These are phyloP conservation scores for Colletotrichum chrysophilum DNA, from an alignment of 2,329 filamentous ascomycete genomes.

Conservation along the genomic window DNA sequence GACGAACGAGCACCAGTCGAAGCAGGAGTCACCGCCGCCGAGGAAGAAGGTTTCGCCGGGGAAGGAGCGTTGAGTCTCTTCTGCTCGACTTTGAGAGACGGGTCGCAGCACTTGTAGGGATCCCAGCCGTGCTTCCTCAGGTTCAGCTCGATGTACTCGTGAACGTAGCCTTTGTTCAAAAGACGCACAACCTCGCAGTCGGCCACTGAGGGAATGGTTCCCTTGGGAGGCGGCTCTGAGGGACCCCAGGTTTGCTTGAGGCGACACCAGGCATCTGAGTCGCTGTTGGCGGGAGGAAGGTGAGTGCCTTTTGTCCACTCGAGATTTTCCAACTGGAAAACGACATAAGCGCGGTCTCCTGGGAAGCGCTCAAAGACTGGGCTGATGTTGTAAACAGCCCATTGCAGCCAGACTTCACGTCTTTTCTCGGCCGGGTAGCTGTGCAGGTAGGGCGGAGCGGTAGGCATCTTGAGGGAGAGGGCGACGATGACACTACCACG, in stretches of 20 bases:
- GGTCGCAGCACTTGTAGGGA: background rate
- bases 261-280: background rate
- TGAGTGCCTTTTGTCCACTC: background rate
- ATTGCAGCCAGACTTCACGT: background rate
- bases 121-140: background rate
- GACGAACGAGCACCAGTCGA: background rate
- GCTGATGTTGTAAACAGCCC: background rate
- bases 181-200: background rate
- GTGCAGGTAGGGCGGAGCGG: background rate
- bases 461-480: background rate
- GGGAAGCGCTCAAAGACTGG: background rate
- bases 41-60: background rate
- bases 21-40: background rate
- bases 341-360: background rate
- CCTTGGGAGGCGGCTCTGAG: too few species aligned
- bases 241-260: background rate
- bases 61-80: background rate
- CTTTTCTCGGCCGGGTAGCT: background rate
- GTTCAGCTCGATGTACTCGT: background rate
- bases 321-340: background rate
- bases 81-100: background rate
- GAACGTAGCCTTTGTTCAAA: background rate
- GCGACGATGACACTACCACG: background rate
- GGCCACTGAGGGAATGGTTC: background rate
- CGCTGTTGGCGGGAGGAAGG: background rate